A percentile compares a stretch with the other conserved stretches of the same genome.
Evolutionary conservation across 176 grass and related monocot genomes (phyloP).

Genomic region (Urochloa ruziziensis): DNA sequence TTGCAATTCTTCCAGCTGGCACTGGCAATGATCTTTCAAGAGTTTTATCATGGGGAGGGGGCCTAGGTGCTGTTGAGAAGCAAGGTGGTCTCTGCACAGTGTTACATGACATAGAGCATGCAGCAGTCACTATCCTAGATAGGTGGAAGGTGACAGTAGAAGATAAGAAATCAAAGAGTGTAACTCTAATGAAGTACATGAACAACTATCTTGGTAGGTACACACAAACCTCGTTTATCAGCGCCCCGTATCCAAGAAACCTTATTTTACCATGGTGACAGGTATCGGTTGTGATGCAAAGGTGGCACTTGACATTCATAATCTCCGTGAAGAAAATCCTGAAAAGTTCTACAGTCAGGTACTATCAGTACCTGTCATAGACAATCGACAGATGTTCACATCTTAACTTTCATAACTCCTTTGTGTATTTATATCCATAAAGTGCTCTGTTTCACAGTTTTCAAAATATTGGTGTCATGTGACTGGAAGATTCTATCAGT

Average conservation of each 20-base stretch:
- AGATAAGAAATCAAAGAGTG: conserved; percentile 48
- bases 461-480: not conserved
- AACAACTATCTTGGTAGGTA: conserved; percentile 79
- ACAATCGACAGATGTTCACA: not conserved
- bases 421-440: not conserved
- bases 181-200: conserved; percentile 49
- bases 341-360: conserved; percentile 95
- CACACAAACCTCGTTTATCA: not conserved
- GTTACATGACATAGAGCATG: conserved; percentile 62
- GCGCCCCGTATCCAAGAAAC: not conserved
- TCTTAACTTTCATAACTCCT: not conserved
- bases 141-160: conserved; percentile 68
- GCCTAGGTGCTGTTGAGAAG: conserved; percentile 63
- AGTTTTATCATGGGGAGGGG: conserved; percentile 69
- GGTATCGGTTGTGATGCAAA: conserved; percentile 96
- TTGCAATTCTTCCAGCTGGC: conserved; percentile 83
- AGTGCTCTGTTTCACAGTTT: not conserved
- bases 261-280: conserved; percentile 38
- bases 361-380: not conserved
- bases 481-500: not conserved
- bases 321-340: conserved; percentile 90
- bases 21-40: conserved; percentile 83
- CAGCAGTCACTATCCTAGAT: conserved; percentile 69
- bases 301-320: conserved; percentile 92
- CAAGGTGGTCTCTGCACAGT: conserved; percentile 55